phyloP scores from a whole-genome alignment of 1,139 yeast genomes.

The Geotrichum reessii region DNA sequence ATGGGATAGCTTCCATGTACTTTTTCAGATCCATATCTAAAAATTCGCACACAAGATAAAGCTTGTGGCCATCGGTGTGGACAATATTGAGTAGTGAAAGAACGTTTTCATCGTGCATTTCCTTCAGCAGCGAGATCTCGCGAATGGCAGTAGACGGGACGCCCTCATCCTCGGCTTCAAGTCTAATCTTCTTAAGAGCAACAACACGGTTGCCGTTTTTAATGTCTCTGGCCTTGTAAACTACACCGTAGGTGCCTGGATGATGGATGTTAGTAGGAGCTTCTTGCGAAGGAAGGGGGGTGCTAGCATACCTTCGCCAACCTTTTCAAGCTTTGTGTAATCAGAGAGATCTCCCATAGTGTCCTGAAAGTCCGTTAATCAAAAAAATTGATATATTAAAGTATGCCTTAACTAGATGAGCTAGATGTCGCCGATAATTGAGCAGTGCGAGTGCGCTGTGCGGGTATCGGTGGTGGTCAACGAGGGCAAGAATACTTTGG shows the following conservation, averaged over 20 bases:
- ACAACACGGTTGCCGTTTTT: constrained; percentile 86
- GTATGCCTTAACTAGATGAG: not conserved
- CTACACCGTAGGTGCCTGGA: constrained; percentile 89
- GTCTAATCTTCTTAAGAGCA: constrained; percentile 87
- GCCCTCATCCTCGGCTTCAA: constrained; percentile 97
- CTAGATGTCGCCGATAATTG: not conserved
- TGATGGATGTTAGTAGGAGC: not conserved
- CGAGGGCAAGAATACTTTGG: not conserved
- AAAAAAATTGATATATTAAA: not conserved
- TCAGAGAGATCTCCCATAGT: constrained; percentile 80
- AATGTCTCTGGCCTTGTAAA: constrained; percentile 88
- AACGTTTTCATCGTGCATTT: constrained; percentile 86
- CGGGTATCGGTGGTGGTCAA: not conserved
- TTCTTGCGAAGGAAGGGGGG: constrained; percentile 5
- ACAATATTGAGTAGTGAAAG: constrained; percentile 90
- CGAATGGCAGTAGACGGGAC: constrained; percentile 97
- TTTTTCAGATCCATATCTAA: constrained; percentile 90
- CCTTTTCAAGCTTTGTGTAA: constrained; percentile 89
- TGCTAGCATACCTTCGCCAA: constrained; percentile 76
- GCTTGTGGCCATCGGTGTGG: constrained; percentile 92
- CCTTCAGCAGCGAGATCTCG: constrained; percentile 89
- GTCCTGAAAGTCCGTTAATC: not conserved
- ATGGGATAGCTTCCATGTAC: constrained; percentile 94
- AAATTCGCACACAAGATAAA: constrained; percentile 89
- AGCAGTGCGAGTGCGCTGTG: not conserved